Base-by-base conservation (phyloP, 768 basidiomycete genomes). In the Pleurotus cornucopiae region DNA sequence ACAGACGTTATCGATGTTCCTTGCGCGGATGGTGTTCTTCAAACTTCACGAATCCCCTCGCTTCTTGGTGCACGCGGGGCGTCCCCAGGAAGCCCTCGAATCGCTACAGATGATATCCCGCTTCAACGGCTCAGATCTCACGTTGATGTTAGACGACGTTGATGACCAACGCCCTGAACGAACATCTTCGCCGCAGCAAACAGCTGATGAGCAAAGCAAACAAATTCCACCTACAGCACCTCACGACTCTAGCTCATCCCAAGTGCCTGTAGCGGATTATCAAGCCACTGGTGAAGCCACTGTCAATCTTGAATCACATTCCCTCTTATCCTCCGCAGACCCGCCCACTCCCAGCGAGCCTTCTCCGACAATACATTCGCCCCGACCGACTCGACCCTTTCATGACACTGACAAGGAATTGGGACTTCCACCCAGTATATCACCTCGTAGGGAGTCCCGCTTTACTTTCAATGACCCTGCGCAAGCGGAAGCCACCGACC, bases 11-110 rank as follows among this genome's bases (percentile, higher is more conserved):
- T 70, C 75, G 2, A 95, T 98, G 89, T 94, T 94, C 67, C 65
- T 91, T 26, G 85, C 85, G 9, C 89, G 97, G 14, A 91, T 95
- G 56, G 73, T 89, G 7, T 86, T 98, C 69, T 97, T 98, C 79
- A 85, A 88, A 16, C 74, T 99, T 4, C 89, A 98, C 68, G 96
- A 99, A 71, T 95, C 94, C 0, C 94, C 97, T 1, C 84, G 94
- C 20, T 98, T 87, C 66, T 86, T 99, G 57, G 93, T 96, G 4
- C 88, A 94, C 46, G 86, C 91, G 0, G 93, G 94, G 13, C 81
- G 93, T 44, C 86, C 83, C 34, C 80, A 84, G 37, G 94, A 97
- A 61, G 96, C 95, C 0, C 71, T 96, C 37, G 82, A 89, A 61
- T 86, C 86, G 0, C 78, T 99, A 0, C 86, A 88, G 61, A 72